Conservation (phyloP, 805 yeast genomes). For the Metschnikowia koreensis region DNA sequence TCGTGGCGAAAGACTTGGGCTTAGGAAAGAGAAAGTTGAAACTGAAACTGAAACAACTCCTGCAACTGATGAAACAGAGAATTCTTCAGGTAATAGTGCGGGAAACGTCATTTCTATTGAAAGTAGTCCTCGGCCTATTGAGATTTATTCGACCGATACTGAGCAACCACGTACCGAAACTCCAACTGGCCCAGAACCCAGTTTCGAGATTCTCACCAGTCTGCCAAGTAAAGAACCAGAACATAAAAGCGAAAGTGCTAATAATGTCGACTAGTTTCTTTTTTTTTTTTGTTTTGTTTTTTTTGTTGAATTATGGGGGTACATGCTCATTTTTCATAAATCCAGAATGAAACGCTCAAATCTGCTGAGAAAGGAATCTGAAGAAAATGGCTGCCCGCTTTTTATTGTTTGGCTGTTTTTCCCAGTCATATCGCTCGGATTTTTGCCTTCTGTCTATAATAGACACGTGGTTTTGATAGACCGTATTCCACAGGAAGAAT, state of each 20-base stretch:
- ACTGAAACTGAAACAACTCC: background rate
- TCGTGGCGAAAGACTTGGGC: slow-evolving; percentile 33
- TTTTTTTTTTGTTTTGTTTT: background rate
- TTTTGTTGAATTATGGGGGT: too few species aligned
- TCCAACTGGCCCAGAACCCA: background rate
- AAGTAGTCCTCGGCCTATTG: background rate
- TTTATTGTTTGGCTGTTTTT: too few species aligned
- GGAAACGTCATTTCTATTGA: background rate
- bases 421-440: too few species aligned
- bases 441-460: too few species aligned
- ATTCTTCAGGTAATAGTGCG: background rate
- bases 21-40: slow-evolving; percentile 27
- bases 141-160: background rate
- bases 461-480: too few species aligned
- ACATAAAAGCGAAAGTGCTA: background rate
- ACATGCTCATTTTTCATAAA: too few species aligned
- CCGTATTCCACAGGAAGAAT: too few species aligned
- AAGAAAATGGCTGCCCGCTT: too few species aligned
- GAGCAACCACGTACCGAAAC: background rate
- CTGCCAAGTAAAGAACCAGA: background rate
- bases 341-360: too few species aligned
- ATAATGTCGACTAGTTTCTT: background rate
- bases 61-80: background rate
- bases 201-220: background rate
- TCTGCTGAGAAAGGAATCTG: too few species aligned